Percentiles rank a stretch among this genome's conserved stretches.
phyloP scores from a whole-genome alignment of 805 yeast genomes.

The Candida xyloterini region DNA sequence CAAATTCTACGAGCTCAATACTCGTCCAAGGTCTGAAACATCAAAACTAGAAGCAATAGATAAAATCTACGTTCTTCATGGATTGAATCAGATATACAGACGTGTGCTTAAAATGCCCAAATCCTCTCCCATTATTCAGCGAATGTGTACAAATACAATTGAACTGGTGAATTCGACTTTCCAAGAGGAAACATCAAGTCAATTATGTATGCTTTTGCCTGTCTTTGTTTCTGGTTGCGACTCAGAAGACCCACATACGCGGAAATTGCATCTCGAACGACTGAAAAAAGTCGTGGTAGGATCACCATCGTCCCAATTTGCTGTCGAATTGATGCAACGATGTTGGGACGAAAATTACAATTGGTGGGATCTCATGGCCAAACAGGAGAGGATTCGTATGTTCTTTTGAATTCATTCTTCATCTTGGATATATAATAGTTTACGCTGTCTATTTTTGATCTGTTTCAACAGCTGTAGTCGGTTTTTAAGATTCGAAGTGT shows the following conservation, averaged over 20 bases:
- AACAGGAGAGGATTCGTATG: slow-evolving; percentile 42
- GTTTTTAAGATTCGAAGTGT: slow-evolving; percentile 62
- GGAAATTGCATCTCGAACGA: slow-evolving; percentile 39
- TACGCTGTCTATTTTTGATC: slow-evolving; percentile 21
- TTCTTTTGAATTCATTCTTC: slow-evolving; percentile 34
- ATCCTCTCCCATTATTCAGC: slow-evolving; percentile 45
- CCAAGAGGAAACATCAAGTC: slow-evolving; percentile 47
- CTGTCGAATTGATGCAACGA: slow-evolving; percentile 40
- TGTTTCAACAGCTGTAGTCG: slow-evolving; percentile 56
- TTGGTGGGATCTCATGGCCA: slow-evolving; percentile 48
- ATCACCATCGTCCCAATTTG: slow-evolving; percentile 31
- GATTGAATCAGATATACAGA: slow-evolving; percentile 53
- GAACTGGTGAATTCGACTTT: slow-evolving; percentile 37
- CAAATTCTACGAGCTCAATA: slow-evolving; percentile 29
- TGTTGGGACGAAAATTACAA: slow-evolving; percentile 54
- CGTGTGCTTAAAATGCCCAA: slow-evolving; percentile 50
- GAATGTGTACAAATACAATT: slow-evolving; percentile 41
- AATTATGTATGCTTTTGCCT: slow-evolving; percentile 54
- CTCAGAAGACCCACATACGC: slow-evolving; percentile 35
- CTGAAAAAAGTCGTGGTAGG: slow-evolving; percentile 41
- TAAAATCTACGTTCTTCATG: slow-evolving; percentile 49
- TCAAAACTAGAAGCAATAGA: slow-evolving; percentile 43
- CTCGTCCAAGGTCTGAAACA: slow-evolving; percentile 9
- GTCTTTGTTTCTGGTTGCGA: slow-evolving; percentile 61
- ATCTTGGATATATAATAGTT: slow-evolving; percentile 26